phyloP scores from a whole-genome alignment of 2,329 filamentous ascomycete genomes.

The Exophiala dermatitidis region DNA sequence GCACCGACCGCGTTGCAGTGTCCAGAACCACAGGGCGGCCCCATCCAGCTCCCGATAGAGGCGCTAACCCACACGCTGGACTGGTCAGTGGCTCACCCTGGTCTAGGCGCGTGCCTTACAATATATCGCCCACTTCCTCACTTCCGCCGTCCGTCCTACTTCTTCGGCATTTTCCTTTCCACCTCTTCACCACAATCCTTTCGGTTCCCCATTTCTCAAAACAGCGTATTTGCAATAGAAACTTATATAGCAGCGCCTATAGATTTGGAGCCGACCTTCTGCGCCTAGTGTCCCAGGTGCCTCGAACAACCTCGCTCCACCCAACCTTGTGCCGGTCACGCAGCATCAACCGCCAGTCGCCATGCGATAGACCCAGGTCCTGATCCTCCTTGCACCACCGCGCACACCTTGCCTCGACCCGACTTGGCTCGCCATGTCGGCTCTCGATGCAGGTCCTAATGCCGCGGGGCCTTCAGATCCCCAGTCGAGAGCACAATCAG shows the following conservation, averaged over 20 bases:
- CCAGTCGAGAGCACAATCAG: conserved; percentile 6
- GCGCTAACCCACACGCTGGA: conserved; percentile 9
- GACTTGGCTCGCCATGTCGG: conserved; percentile 20
- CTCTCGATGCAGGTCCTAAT: conserved; percentile 14
- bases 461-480: conserved; percentile 13
- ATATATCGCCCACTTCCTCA: conserved; percentile 1
- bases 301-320: not conserved
- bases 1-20: conserved; percentile 1
- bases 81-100: not conserved
- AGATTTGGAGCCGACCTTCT: conserved; percentile 1
- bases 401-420: conserved; percentile 11
- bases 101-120: conserved; percentile 8
- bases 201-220: too few relatives aligned
- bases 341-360: conserved; percentile 5
- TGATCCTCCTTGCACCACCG: conserved; percentile 2
- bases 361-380: conserved; percentile 18
- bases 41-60: not conserved
- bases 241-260: not conserved
- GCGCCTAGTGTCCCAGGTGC: conserved; percentile 3
- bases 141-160: not conserved
- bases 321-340: conserved; percentile 7
- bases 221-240: not conserved
- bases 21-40: not conserved
- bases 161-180: not conserved
- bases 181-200: not conserved